Evolutionary conservation across 441 rosid species (phyloP), one percentile per base, ranked within the genome.

Genomic region (Pelargonium australe): DNA sequence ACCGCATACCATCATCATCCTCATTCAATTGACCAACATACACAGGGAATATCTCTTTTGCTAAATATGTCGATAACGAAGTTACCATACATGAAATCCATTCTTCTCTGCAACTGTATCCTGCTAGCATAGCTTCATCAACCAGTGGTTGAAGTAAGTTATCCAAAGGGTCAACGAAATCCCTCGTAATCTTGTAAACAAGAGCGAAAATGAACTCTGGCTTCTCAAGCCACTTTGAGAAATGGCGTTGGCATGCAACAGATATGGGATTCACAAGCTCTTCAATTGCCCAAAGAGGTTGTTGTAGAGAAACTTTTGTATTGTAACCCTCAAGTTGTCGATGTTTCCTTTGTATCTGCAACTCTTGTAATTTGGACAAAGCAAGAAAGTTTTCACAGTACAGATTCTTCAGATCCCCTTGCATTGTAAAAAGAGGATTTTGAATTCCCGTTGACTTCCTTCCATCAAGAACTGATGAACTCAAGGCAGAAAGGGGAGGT

Each of bases 251-350:
- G 60, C 86, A 88, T 55, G 94, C 83, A 77, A 94, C 73, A 5
- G 87, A 82, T 64, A 91, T 70, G 75, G 99, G 99, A 68, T 83
- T 94, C 61, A 86, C 97, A 64, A 94, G 87, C 85, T 94, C 97
- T 82, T 89, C 96, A 77, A 91, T 82, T 70, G 93, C 99, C 96
- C 99, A 94, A 58, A 94, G 91, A 69, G 97, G 95, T 72, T 91
- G 97, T 60, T 78, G 87, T 45, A 88, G 78, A 75, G 90, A 84
- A 65, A 76, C 80, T 77, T 89, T 90, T 68, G 77, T 77, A 74
- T 84, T 79, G 65, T 73, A 82, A 70, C 87, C 89, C 74, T 88
- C 87, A 69, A 89, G 99, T 72, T 85, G 99, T 71, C 95, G 85
- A 25, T 82, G 84, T 80, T 86, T 89, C 80, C 98, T 88, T 75